Evolutionary conservation across 495 filamentous ascomycete genomes (phyloP).

Genomic region (Cercophora sp.): DNA sequence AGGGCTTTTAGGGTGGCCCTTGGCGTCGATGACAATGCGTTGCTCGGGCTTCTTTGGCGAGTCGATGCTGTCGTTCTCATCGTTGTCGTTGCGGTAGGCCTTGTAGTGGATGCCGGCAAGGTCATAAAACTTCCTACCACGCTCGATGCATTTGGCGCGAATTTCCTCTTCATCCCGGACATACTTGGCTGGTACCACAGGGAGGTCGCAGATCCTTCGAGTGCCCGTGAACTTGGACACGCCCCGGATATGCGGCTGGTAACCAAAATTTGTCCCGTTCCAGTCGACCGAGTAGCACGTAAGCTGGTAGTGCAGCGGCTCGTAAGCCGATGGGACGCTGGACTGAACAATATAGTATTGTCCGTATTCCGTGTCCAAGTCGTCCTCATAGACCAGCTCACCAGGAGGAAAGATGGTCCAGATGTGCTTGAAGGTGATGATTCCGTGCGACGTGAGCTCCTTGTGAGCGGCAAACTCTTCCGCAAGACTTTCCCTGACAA

Average conservation of each 20-base stretch:
- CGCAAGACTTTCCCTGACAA: conserved; percentile 20
- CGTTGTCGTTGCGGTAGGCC: conserved; percentile 38
- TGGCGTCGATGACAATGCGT: not conserved
- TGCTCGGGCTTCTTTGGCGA: not conserved
- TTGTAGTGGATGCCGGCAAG: conserved; percentile 55
- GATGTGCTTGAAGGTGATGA: conserved; percentile 25
- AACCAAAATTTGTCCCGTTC: not conserved
- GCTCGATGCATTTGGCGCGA: conserved; percentile 18
- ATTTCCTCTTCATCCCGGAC: conserved; percentile 40
- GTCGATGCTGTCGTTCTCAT: not conserved
- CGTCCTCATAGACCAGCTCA: conserved; percentile 20
- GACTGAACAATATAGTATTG: conserved; percentile 33
- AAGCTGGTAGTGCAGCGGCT: not conserved
- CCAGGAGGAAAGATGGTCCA: conserved; percentile 33
- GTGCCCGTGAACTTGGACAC: conserved; percentile 37
- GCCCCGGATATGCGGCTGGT: not conserved
- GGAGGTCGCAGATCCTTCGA: conserved; percentile 42
- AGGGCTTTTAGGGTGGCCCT: not conserved
- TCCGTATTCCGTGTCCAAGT: conserved; percentile 45
- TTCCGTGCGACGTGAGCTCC: conserved; percentile 17
- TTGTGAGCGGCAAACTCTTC: conserved; percentile 20
- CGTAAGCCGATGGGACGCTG: not conserved
- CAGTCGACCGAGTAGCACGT: not conserved
- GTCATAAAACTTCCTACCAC: conserved; percentile 33
- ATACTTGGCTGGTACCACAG: conserved; percentile 47